A percentile compares a stretch with the other conserved stretches of the same genome.
Evolutionary conservation across 164 flowering plant genomes (phyloP).

Genomic region (Umbilicus rupestris): DNA sequence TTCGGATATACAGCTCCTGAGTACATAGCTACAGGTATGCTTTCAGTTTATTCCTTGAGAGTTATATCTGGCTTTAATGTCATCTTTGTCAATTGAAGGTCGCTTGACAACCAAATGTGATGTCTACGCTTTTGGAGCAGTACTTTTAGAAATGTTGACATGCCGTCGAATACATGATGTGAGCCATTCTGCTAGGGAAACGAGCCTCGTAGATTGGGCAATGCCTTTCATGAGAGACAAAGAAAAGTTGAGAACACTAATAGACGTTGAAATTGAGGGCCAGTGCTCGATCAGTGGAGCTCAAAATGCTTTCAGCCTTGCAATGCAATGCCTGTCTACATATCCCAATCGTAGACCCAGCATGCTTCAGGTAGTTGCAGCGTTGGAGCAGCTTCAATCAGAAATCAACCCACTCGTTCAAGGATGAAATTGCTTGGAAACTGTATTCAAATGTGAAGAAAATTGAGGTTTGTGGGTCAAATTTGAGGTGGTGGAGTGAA

Average conservation of each 20-base stretch:
- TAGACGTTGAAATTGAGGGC: conserved; percentile 11
- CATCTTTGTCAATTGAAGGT: conserved; percentile 7
- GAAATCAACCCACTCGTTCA: too few species aligned
- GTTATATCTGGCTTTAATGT: too few species aligned
- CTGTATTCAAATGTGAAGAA: too few species aligned
- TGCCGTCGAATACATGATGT: conserved; percentile 1
- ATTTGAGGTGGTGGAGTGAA: too few species aligned
- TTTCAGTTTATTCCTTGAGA: too few species aligned
- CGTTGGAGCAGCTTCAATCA: conserved; percentile 10
- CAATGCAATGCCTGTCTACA: conserved; percentile 6
- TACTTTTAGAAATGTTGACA: conserved; percentile 9
- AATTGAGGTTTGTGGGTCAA: too few species aligned
- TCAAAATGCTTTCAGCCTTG: conserved; percentile 2
- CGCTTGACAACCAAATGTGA: conserved; percentile 12
- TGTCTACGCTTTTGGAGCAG: conserved; percentile 14
- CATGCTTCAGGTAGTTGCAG: conserved; percentile 11
- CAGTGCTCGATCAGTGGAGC: conserved; percentile 9
- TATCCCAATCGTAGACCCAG: conserved; percentile 6
- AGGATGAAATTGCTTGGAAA: too few species aligned
- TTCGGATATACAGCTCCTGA: conserved; percentile 12
- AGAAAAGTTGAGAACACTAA: not conserved
- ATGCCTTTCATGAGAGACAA: conserved; percentile 1
- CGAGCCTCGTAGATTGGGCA: conserved; percentile 7
- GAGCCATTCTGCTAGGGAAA: not conserved
- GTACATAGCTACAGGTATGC: conserved; percentile 12